These are phyloP conservation scores for Trametes coccinea DNA, from an alignment of 768 basidiomycete genomes.

Conservation along the genomic window DNA sequence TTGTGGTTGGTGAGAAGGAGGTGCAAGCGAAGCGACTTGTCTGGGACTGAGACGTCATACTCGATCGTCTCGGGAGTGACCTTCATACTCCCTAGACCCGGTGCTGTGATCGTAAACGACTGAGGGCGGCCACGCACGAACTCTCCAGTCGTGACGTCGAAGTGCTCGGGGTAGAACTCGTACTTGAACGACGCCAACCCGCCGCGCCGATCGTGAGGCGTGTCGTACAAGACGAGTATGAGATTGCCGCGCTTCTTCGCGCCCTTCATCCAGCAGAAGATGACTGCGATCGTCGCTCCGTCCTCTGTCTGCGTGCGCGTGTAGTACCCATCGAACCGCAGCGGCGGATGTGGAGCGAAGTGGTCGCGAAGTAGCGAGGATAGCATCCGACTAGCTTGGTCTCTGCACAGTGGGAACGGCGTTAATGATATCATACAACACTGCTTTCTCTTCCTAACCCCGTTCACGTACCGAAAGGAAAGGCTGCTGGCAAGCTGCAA, in stretches of 20 bases:
- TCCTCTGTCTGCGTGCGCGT: slow-evolving; percentile 26
- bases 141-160: slow-evolving; percentile 5
- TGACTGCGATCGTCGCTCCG: slow-evolving; percentile 28
- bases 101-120: slow-evolving; percentile 23
- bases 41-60: slow-evolving; percentile 18
- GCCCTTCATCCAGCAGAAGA: slow-evolving; percentile 30
- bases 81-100: slow-evolving; percentile 24
- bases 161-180: slow-evolving; percentile 26
- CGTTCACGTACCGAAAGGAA: too few species aligned
- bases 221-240: slow-evolving; percentile 25
- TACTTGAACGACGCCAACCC: slow-evolving; percentile 19
- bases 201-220: neutral
- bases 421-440: too few species aligned
- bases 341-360: slow-evolving; percentile 26
- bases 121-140: neutral
- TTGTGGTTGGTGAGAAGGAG: slow-evolving; percentile 18
- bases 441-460: too few species aligned
- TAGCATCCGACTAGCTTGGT: neutral
- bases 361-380: slow-evolving; percentile 15
- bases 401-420: too few species aligned
- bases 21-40: slow-evolving; percentile 15
- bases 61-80: slow-evolving; percentile 17
- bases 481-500: too few species aligned
- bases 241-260: slow-evolving; percentile 25
- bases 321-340: slow-evolving; percentile 31